These are phyloP conservation scores for Chrysoporthe puriensis DNA, from an alignment of 2,329 filamentous ascomycete genomes.

Conservation along the genomic window DNA sequence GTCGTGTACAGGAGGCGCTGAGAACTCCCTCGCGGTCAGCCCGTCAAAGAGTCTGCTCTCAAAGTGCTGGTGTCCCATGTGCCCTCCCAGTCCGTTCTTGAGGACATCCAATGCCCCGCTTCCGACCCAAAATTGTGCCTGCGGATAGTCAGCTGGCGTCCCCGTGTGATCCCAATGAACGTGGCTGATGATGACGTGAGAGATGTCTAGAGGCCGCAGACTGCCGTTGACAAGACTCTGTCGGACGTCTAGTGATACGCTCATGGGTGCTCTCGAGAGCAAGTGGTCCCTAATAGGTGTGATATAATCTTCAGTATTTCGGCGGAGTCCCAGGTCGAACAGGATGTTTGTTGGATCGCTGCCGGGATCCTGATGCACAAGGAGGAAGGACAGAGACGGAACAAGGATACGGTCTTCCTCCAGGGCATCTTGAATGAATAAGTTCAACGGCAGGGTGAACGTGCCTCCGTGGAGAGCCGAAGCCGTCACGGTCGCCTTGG, in stretches of 20 bases:
- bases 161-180: conserved; percentile 63
- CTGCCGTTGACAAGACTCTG: conserved; percentile 39
- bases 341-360: conserved; percentile 44
- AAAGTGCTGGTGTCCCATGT: conserved; percentile 37
- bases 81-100: conserved; percentile 35
- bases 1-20: conserved; percentile 34
- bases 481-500: conserved; percentile 35
- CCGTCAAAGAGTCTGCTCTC: conserved; percentile 36
- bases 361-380: conserved; percentile 46
- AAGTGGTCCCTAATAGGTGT: conserved; percentile 49
- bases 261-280: conserved; percentile 47
- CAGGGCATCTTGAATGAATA: conserved; percentile 50
- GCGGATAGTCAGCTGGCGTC: conserved; percentile 55
- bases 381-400: conserved; percentile 57
- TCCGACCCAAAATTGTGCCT: conserved; percentile 55
- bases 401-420: conserved; percentile 50
- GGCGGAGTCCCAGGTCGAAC: conserved; percentile 58
- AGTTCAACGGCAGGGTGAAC: conserved; percentile 50
- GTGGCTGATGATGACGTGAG: conserved; percentile 51
- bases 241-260: conserved; percentile 47
- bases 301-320: conserved; percentile 48
- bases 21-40: conserved; percentile 47
- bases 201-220: conserved; percentile 32
- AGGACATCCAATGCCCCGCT: conserved; percentile 48
- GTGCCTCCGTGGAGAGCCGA: conserved; percentile 45